Evolutionary conservation across 2,329 filamentous ascomycete genomes (phyloP).

Genomic region (Simplicillium aogashimaense): DNA sequence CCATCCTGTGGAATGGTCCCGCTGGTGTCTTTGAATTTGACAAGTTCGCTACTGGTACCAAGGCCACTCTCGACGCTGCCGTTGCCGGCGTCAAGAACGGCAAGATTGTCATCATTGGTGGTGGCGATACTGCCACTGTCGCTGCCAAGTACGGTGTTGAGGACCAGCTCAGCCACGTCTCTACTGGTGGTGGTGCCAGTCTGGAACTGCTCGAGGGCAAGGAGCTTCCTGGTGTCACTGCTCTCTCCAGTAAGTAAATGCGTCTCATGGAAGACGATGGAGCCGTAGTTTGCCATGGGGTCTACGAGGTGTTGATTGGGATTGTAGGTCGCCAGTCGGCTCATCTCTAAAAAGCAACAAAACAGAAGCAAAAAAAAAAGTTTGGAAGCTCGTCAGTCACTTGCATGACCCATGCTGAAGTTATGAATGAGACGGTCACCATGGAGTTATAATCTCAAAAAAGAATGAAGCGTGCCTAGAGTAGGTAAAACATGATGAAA

Average conservation of each 20-base stretch:
- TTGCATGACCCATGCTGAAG: background rate
- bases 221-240: slow-evolving; percentile 85
- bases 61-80: slow-evolving; percentile 81
- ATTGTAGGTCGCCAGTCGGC: background rate
- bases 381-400: background rate
- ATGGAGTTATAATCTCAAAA: no score
- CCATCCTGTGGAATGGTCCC: slow-evolving; percentile 98
- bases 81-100: slow-evolving; percentile 69
- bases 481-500: background rate
- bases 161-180: slow-evolving; percentile 96
- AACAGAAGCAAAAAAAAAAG: background rate
- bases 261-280: no score
- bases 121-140: slow-evolving; percentile 95
- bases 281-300: no score
- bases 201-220: slow-evolving; percentile 97
- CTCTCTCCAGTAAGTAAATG: slow-evolving; percentile 68
- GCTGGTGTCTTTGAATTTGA: slow-evolving; percentile 97
- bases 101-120: slow-evolving; percentile 97
- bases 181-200: slow-evolving; percentile 89
- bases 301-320: no score
- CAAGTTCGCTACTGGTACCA: slow-evolving; percentile 85
- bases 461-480: no score
- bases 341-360: background rate
- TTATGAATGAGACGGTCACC: no score
- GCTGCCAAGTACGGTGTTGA: slow-evolving; percentile 95